phyloP scores from a whole-genome alignment of 441 rosid genomes.

The Adansonia rubrostipa region DNA sequence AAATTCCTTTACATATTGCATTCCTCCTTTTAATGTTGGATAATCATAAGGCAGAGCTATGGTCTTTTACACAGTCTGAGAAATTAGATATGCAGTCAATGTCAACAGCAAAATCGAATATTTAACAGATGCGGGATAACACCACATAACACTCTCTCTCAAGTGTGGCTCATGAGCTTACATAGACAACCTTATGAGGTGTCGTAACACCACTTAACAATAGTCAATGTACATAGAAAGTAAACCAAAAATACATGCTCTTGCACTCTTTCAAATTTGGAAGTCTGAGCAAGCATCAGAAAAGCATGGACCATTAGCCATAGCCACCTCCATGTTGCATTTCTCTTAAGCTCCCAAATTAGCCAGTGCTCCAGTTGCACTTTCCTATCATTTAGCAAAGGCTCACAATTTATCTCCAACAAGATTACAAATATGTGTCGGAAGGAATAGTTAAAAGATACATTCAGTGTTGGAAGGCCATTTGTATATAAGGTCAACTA shows the following conservation, averaged over 20 bases:
- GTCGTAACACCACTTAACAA: no score
- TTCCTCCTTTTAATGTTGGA: not conserved
- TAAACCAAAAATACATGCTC: slow-evolving; percentile 65
- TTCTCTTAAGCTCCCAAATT: slow-evolving; percentile 97
- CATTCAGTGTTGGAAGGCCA: slow-evolving; percentile 76
- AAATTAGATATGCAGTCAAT: not conserved
- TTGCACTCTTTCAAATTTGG: slow-evolving; percentile 94
- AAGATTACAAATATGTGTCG: not conserved
- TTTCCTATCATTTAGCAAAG: slow-evolving; percentile 59
- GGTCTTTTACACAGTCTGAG: not conserved
- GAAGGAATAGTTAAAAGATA: slow-evolving; percentile 21
- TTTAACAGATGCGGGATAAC: no score
- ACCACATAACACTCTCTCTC: no score
- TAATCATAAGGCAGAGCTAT: slow-evolving; percentile 8
- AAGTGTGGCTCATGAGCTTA: no score
- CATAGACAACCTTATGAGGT: not conserved
- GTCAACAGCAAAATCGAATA: slow-evolving; percentile 12
- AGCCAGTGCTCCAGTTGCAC: slow-evolving; percentile 96
- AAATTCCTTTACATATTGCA: not conserved
- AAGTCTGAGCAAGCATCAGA: slow-evolving; percentile 88
- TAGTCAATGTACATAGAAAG: not conserved
- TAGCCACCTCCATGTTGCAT: slow-evolving; percentile 89
- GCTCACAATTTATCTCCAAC: not conserved
- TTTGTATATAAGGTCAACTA: slow-evolving; percentile 88
- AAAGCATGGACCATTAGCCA: slow-evolving; percentile 91